Conservation (phyloP, 2,329 filamentous ascomycete species). For the Ambrosiella cleistominuta region DNA sequence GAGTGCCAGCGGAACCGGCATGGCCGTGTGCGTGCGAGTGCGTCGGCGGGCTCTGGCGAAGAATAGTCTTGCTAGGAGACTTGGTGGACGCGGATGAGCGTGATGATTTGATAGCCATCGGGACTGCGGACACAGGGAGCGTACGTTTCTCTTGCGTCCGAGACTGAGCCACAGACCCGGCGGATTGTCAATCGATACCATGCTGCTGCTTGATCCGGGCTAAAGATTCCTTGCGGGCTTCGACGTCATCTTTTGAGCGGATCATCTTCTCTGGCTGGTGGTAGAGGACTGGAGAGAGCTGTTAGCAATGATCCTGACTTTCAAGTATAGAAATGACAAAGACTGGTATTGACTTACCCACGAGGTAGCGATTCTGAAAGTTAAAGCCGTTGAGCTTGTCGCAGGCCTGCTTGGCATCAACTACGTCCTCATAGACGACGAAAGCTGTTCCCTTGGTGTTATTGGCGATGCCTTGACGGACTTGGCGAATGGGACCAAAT, state of each 20-base stretch:
- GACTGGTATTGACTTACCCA: slow-evolving; percentile 45
- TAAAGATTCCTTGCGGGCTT: slow-evolving; percentile 88
- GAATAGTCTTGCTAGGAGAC: slow-evolving; percentile 11
- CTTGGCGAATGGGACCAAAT: slow-evolving; percentile 91
- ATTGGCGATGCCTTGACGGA: slow-evolving; percentile 91
- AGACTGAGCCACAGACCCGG: slow-evolving; percentile 44
- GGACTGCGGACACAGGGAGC: slow-evolving; percentile 11
- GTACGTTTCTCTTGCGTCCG: slow-evolving; percentile 13
- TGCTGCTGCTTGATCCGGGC: slow-evolving; percentile 96
- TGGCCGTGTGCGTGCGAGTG: slow-evolving; percentile 1
- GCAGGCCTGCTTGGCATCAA: slow-evolving; percentile 96
- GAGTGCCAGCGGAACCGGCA: too few relatives aligned
- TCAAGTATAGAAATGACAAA: not conserved
- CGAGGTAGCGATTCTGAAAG: slow-evolving; percentile 97
- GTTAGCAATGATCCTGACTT: not conserved
- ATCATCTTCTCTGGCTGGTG: slow-evolving; percentile 50
- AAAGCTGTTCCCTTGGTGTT: slow-evolving; percentile 98
- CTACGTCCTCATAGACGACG: slow-evolving; percentile 98
- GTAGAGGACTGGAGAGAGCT: slow-evolving; percentile 32
- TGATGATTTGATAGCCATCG: slow-evolving; percentile 12
- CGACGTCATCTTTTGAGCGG: slow-evolving; percentile 83
- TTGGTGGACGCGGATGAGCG: slow-evolving; percentile 11
- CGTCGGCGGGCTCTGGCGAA: slow-evolving; percentile 11
- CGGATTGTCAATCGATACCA: slow-evolving; percentile 90
- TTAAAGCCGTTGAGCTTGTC: slow-evolving; percentile 99